Evolutionary conservation across 768 basidiomycete genomes (phyloP).

Genomic region (Lactifluus hygrophoroides): DNA sequence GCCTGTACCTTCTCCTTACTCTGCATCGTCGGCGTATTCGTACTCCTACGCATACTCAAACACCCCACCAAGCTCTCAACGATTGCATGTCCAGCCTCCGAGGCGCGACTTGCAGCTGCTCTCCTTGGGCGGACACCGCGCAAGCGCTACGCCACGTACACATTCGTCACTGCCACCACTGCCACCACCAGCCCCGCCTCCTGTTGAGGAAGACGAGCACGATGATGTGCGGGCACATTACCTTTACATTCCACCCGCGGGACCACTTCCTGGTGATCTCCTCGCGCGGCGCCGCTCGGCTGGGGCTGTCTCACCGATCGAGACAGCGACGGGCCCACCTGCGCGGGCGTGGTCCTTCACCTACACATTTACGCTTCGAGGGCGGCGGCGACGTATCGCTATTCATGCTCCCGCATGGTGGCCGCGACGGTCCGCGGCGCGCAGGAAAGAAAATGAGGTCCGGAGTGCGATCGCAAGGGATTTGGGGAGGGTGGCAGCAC

Average conservation of each 20-base stretch:
- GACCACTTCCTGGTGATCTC: constrained; percentile 1
- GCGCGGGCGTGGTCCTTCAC: constrained; percentile 29
- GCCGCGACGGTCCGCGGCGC: neutral
- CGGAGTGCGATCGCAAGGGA: constrained; percentile 11
- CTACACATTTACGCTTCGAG: constrained; percentile 48
- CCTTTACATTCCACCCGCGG: constrained; percentile 11
- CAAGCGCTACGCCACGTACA: neutral
- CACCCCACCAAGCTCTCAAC: constrained; percentile 9
- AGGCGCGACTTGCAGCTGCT: neutral
- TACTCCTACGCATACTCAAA: constrained; percentile 20
- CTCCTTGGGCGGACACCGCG: neutral
- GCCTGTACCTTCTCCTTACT: constrained; percentile 15
- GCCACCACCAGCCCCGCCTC: neutral
- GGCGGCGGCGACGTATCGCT: constrained; percentile 47
- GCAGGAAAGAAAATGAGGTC: neutral
- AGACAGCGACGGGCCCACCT: neutral
- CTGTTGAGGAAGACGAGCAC: constrained; percentile 18
- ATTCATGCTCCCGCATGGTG: constrained; percentile 32
- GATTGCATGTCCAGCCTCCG: constrained; percentile 3
- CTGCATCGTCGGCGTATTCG: constrained; percentile 19
- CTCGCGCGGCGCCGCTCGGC: constrained; percentile 1
- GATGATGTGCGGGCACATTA: constrained; percentile 20
- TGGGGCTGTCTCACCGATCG: neutral
- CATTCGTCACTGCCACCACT: neutral
- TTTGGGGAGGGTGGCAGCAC: constrained; percentile 5